phyloP scores from a whole-genome alignment of 2,329 filamentous ascomycete genomes.

The Pseudocercospora macadamiae region DNA sequence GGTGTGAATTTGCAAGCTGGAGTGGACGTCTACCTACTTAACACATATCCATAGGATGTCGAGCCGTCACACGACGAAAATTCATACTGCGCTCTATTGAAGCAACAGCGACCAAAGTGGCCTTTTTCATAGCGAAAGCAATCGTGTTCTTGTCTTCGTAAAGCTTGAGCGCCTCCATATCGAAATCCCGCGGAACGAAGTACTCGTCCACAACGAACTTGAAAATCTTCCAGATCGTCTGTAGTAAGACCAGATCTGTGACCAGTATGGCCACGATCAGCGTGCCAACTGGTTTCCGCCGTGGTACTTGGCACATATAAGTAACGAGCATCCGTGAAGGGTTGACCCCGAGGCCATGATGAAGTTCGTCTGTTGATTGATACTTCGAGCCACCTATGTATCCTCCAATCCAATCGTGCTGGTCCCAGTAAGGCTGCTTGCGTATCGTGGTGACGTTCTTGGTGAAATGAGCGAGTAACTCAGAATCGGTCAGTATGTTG shows the following conservation, averaged over 20 bases:
- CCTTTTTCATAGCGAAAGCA: not conserved
- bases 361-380: not conserved
- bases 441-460: constrained; percentile 18
- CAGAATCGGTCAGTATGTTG: constrained; percentile 19
- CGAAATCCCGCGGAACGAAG: not conserved
- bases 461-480: constrained; percentile 20
- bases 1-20: no score
- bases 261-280: constrained; percentile 25
- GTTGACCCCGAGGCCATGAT: constrained; percentile 1
- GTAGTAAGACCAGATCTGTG: constrained; percentile 26
- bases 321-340: constrained; percentile 15
- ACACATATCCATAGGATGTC: not conserved
- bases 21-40: not conserved
- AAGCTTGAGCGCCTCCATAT: not conserved
- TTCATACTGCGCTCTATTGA: not conserved
- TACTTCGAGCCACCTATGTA: not conserved
- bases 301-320: constrained; percentile 28
- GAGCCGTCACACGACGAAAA: not conserved
- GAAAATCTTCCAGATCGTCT: constrained; percentile 23
- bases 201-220: constrained; percentile 8
- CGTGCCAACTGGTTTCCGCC: constrained; percentile 16
- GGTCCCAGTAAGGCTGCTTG: not conserved
- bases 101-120: not conserved
- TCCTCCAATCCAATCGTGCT: not conserved
- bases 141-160: not conserved